phyloP scores from a whole-genome alignment of 192 early-diverging fungal genomes.

The Podila minutissima region DNA sequence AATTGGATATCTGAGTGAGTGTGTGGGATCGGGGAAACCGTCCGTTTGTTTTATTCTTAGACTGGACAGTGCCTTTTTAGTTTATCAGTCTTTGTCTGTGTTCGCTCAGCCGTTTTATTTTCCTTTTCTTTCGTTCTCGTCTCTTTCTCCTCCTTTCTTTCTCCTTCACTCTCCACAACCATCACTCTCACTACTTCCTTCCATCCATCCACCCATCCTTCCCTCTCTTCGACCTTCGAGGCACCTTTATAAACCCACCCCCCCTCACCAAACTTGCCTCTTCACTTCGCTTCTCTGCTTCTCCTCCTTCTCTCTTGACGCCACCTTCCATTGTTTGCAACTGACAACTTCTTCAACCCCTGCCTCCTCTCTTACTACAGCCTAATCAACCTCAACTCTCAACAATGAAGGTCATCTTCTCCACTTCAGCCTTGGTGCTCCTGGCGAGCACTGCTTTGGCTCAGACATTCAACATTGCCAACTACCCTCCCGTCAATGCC shows the following conservation, averaged over 20 bases:
- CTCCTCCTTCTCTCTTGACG: neutral
- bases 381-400: neutral
- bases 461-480: constrained; percentile 28
- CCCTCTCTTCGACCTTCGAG: neutral
- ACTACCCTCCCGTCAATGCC: constrained; percentile 20
- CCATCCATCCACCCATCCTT: neutral
- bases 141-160: constrained; percentile 11
- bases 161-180: constrained; percentile 1
- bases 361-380: neutral
- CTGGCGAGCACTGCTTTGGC: constrained; percentile 7
- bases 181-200: neutral
- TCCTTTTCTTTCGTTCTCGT: neutral
- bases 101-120: neutral
- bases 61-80: neutral
- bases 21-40: too few species aligned
- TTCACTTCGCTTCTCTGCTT: neutral
- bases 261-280: neutral
- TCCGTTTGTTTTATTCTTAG: neutral
- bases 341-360: neutral
- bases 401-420: constrained; percentile 27
- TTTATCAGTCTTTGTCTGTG: neutral
- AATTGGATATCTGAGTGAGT: too few species aligned
- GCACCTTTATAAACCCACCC: too few species aligned
- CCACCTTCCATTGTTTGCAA: neutral
- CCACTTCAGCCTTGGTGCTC: constrained; percentile 5